A percentile compares a stretch with the other conserved stretches of the same genome.
phyloP scores from a whole-genome alignment of 371 early-diverging fungal species.

The Batkoa obscura region DNA sequence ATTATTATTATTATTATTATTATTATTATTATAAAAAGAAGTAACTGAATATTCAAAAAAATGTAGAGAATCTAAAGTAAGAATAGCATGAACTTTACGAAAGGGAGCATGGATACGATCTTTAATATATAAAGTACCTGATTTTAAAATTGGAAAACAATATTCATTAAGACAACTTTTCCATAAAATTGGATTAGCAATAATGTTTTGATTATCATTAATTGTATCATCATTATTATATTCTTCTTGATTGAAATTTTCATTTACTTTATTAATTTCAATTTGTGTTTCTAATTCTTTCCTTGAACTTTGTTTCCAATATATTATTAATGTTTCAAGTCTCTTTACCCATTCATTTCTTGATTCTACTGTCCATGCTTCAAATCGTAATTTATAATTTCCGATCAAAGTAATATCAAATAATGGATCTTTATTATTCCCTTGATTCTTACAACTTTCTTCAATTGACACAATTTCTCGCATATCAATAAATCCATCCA shows the following conservation, averaged over 20 bases:
- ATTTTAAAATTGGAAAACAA: not conserved
- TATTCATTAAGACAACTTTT: not conserved
- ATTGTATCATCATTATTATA: too few relatives aligned
- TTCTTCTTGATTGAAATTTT: too few relatives aligned
- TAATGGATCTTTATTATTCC: not conserved
- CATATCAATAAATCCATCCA: slow-evolving; percentile 4
- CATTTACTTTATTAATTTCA: too few relatives aligned
- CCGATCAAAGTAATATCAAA: not conserved
- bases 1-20: too few relatives aligned
- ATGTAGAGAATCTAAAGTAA: slow-evolving; percentile 3
- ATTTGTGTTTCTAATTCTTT: not conserved
- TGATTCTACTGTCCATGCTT: slow-evolving; percentile 1
- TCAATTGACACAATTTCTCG: not conserved
- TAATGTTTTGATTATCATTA: not conserved
- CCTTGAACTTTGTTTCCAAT: not conserved
- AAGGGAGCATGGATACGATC: not conserved
- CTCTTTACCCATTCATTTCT: not conserved
- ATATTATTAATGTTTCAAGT: not conserved
- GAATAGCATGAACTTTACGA: not conserved
- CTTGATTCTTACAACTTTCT: not conserved
- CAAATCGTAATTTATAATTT: not conserved
- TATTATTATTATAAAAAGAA: not conserved
- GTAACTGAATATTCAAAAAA: slow-evolving; percentile 1
- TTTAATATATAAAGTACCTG: not conserved
- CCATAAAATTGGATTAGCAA: slow-evolving; percentile 5